Evolutionary conservation across 768 basidiomycete species (phyloP).

Genomic region (Lactarius quietus): DNA sequence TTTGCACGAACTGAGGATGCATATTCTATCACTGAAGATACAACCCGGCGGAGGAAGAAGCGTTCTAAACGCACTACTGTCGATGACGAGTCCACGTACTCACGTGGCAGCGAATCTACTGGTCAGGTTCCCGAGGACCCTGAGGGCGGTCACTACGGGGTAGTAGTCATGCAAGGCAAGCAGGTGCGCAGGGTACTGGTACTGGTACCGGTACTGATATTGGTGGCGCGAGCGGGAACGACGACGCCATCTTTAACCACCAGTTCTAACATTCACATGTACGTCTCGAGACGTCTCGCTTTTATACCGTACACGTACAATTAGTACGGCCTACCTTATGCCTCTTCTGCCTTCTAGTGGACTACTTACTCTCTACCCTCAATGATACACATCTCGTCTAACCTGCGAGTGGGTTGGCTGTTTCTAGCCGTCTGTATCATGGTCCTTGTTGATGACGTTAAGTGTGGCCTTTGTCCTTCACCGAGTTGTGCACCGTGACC

Average conservation of each 20-base stretch:
- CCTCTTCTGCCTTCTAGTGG: neutral
- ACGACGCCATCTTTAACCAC: slow-evolving; percentile 90
- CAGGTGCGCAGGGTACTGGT: slow-evolving; percentile 62
- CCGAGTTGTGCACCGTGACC: too few species aligned
- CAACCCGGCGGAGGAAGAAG: slow-evolving; percentile 53
- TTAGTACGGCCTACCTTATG: neutral
- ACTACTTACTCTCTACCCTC: neutral
- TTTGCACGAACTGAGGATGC: slow-evolving; percentile 89
- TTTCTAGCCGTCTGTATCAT: too few species aligned
- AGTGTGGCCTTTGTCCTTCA: too few species aligned
- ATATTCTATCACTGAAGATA: slow-evolving; percentile 46
- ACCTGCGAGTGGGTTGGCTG: neutral
- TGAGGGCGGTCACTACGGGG: slow-evolving; percentile 60
- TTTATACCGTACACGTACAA: neutral
- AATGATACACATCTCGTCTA: neutral
- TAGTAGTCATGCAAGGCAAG: slow-evolving; percentile 64
- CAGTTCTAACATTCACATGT: slow-evolving; percentile 12
- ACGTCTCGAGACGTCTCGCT: neutral
- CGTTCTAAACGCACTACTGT: slow-evolving; percentile 49
- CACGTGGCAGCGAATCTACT: slow-evolving; percentile 36
- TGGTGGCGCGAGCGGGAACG: slow-evolving; percentile 95
- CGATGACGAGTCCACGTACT: slow-evolving; percentile 35
- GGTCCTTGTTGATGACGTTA: too few species aligned
- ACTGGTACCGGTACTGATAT: neutral
- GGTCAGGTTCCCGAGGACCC: slow-evolving; percentile 69